Conservation (phyloP, 1,284 basidiomycete genomes). For the Rhodotorula sp. region DNA sequence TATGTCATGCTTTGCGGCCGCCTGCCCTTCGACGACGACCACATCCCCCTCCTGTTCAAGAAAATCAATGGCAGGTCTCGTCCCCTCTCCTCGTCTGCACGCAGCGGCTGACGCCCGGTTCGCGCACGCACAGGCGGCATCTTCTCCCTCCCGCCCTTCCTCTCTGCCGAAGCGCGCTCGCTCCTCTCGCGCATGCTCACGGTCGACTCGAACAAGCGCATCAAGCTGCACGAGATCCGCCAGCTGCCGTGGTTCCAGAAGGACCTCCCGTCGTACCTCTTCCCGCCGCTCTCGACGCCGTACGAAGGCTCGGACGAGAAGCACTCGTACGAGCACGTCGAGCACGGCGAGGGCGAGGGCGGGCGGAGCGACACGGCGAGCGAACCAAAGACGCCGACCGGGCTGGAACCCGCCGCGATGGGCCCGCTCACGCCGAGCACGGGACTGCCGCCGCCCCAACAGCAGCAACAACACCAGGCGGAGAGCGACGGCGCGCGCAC, state of each 20-base stretch:
- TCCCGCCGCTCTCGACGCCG: conserved; percentile 28
- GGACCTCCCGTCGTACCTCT: conserved; percentile 80
- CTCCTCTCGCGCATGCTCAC: conserved; percentile 84
- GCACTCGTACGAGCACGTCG: conserved; percentile 15
- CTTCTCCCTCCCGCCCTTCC: conserved; percentile 76
- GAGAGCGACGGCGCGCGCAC: conserved; percentile 11
- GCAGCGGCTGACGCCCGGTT: not conserved
- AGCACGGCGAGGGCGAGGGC: not conserved
- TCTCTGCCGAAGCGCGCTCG: conserved; percentile 72
- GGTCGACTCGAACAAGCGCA: conserved; percentile 87
- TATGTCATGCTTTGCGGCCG: conserved; percentile 92
- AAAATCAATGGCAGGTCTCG: conserved; percentile 79
- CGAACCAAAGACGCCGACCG: conserved; percentile 9
- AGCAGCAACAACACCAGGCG: not conserved
- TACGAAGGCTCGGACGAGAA: conserved; percentile 14
- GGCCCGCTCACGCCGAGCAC: conserved; percentile 7
- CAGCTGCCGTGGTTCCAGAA: conserved; percentile 83
- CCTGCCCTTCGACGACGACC: conserved; percentile 92
- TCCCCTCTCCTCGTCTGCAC: too few species aligned
- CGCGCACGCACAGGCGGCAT: conserved; percentile 65
- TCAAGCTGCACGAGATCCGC: conserved; percentile 85
- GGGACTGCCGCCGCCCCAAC: not conserved
- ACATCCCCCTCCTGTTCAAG: conserved; percentile 84
- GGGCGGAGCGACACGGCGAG: not conserved
- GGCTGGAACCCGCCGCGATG: not conserved